These are phyloP conservation scores for Vigna radiata DNA, from an alignment of 306 rosid species.

Conservation along the genomic window DNA sequence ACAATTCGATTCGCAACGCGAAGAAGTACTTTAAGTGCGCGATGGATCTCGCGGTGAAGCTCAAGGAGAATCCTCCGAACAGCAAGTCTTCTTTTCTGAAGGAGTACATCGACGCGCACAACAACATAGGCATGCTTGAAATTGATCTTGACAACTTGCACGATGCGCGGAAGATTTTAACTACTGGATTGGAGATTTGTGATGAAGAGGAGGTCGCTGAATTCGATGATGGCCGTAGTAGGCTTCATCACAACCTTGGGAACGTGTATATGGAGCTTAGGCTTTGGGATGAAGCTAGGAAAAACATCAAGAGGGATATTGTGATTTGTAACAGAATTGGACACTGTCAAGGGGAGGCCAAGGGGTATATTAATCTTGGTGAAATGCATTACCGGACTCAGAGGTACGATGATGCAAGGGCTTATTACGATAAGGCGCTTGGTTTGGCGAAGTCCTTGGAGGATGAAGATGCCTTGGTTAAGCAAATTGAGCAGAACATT, in stretches of 20 bases:
- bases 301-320: constrained; percentile 73
- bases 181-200: constrained; percentile 69
- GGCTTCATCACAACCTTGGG: constrained; percentile 96
- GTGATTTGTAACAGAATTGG: constrained; percentile 73
- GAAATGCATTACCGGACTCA: constrained; percentile 76
- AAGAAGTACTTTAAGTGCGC: constrained; percentile 79
- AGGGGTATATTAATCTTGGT: constrained; percentile 85
- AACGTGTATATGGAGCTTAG: constrained; percentile 76
- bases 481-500: constrained; percentile 73
- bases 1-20: constrained; percentile 66
- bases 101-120: constrained; percentile 87
- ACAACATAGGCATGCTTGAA: constrained; percentile 90
- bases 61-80: constrained; percentile 69
- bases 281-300: constrained; percentile 71
- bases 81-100: constrained; percentile 56
- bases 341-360: constrained; percentile 90
- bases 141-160: constrained; percentile 80
- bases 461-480: constrained; percentile 76
- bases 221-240: constrained; percentile 72
- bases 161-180: constrained; percentile 65
- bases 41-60: constrained; percentile 69
- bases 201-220: constrained; percentile 80
- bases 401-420: constrained; percentile 71
- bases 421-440: constrained; percentile 69
- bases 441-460: constrained; percentile 71